Conservation (phyloP, 805 yeast species). For the Yarrowia sp. region DNA sequence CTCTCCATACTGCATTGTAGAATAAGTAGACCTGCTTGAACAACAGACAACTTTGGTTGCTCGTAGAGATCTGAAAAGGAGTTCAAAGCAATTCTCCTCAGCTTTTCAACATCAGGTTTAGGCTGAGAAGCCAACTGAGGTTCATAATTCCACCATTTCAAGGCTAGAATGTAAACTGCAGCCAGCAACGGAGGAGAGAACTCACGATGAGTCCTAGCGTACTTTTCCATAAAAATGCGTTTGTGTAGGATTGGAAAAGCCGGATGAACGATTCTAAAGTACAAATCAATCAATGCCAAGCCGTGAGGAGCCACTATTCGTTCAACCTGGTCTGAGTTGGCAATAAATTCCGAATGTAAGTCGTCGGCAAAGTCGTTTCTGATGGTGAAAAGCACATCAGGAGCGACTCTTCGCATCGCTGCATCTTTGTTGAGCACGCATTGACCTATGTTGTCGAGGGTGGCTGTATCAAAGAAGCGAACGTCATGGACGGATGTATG, state of each 20-base stretch:
- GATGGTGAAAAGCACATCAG: slow-evolving; percentile 69
- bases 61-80: slow-evolving; percentile 71
- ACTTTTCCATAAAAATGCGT: slow-evolving; percentile 86
- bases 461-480: slow-evolving; percentile 61
- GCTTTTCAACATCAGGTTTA: slow-evolving; percentile 70
- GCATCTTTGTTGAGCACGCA: slow-evolving; percentile 66
- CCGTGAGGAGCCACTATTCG: slow-evolving; percentile 90
- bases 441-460: slow-evolving; percentile 72
- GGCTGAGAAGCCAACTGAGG: slow-evolving; percentile 71
- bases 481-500: slow-evolving; percentile 83
- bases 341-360: slow-evolving; percentile 64
- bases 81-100: slow-evolving; percentile 65
- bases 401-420: slow-evolving; percentile 75
- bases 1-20: slow-evolving; percentile 60
- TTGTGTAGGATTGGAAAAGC: slow-evolving; percentile 89
- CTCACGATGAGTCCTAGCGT: slow-evolving; percentile 85
- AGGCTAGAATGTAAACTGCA: slow-evolving; percentile 82
- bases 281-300: slow-evolving; percentile 61
- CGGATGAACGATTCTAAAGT: slow-evolving; percentile 85
- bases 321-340: slow-evolving; percentile 81
- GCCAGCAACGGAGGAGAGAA: slow-evolving; percentile 88
- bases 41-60: slow-evolving; percentile 86
- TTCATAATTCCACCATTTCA: slow-evolving; percentile 93
- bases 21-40: slow-evolving; percentile 81
- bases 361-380: slow-evolving; percentile 72